Evolutionary conservation across 2,329 filamentous ascomycete species (phyloP).

Genomic region (Penicillium vulpinum): DNA sequence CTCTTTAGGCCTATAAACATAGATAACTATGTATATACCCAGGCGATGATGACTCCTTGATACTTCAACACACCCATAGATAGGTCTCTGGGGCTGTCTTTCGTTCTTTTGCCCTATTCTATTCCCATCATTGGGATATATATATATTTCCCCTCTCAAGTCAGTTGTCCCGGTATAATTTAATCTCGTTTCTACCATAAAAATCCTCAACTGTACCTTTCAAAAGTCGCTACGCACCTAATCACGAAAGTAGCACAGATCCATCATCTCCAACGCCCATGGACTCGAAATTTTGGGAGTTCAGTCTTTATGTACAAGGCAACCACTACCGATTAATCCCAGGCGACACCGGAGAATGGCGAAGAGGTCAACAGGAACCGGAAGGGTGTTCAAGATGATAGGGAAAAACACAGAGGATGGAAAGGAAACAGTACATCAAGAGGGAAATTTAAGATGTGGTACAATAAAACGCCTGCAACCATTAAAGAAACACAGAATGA

Average conservation of each 20-base stretch:
- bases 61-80: not conserved
- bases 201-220: not conserved
- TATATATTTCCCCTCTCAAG: fast-evolving
- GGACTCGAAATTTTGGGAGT: constrained; percentile 26
- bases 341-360: constrained; percentile 24
- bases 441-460: constrained; percentile 34
- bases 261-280: constrained; percentile 17
- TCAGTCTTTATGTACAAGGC: constrained; percentile 41
- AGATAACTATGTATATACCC: not conserved
- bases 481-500: constrained; percentile 32
- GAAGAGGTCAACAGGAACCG: constrained; percentile 26
- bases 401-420: constrained; percentile 25
- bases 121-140: too few relatives aligned
- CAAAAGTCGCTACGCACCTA: not conserved
- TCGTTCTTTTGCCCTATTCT: too few relatives aligned
- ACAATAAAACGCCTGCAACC: constrained; percentile 40
- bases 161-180: not conserved
- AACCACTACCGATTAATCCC: constrained; percentile 28
- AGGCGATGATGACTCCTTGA: not conserved
- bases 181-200: not conserved
- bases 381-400: constrained; percentile 25
- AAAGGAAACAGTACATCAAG: constrained; percentile 25
- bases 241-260: not conserved
- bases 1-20: not conserved
- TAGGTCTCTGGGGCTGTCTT: not conserved